phyloP scores from a whole-genome alignment of 495 filamentous ascomycete species.

The Trichoderma erinaceum region DNA sequence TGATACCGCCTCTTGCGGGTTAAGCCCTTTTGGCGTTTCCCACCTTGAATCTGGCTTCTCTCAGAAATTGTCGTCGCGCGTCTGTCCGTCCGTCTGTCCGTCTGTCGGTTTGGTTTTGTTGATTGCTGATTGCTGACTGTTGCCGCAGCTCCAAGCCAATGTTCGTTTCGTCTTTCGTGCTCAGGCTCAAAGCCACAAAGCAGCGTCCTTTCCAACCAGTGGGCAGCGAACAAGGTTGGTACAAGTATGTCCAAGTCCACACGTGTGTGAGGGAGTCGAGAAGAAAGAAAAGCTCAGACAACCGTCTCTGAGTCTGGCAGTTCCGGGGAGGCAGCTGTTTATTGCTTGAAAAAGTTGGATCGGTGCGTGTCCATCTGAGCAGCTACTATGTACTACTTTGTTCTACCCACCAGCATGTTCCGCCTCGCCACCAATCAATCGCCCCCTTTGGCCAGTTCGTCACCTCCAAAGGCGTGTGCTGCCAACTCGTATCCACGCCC shows the following conservation, averaged over 20 bases:
- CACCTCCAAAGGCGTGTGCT: constrained; percentile 6
- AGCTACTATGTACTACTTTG: neutral
- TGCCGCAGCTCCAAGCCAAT: no score
- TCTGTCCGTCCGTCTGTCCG: no score
- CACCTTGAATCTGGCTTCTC: no score
- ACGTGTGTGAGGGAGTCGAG: neutral
- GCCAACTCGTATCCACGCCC: constrained; percentile 5
- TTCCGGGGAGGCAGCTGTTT: constrained; percentile 8
- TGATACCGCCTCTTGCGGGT: neutral
- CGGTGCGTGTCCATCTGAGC: neutral
- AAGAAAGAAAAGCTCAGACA: neutral
- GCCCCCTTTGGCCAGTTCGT: constrained; percentile 2
- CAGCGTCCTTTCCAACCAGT: neutral
- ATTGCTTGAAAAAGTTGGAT: neutral
- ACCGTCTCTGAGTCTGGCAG: neutral
- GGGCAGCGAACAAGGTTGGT: neutral
- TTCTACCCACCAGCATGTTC: constrained; percentile 9
- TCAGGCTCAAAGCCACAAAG: neutral
- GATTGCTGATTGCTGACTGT: no score
- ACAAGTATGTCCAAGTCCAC: neutral
- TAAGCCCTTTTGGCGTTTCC: neutral
- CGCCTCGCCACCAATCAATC: constrained; percentile 9
- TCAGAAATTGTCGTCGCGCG: no score
- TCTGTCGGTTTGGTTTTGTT: no score
- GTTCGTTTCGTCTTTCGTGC: neutral